A percentile compares a stretch with the other conserved stretches of the same genome.
phyloP scores from a whole-genome alignment of 2,329 filamentous ascomycete genomes.

The Neurospora sp. region DNA sequence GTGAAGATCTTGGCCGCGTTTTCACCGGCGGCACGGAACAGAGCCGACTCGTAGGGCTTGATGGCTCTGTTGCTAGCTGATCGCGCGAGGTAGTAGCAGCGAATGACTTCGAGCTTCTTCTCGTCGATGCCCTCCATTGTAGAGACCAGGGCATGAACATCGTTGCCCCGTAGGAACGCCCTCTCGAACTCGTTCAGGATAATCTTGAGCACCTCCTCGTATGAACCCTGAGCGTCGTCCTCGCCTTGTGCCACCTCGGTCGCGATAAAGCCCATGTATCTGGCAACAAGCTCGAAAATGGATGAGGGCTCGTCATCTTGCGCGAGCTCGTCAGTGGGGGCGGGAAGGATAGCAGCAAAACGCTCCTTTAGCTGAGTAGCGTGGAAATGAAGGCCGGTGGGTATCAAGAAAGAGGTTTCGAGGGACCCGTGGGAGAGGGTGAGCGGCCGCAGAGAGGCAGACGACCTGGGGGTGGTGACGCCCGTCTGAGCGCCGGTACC shows the following conservation, averaged over 20 bases:
- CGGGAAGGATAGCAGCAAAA: constrained; percentile 76
- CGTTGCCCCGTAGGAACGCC: constrained; percentile 87
- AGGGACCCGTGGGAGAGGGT: constrained; percentile 88
- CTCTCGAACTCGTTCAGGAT: constrained; percentile 94
- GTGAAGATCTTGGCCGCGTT: constrained; percentile 79
- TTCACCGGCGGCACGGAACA: constrained; percentile 80
- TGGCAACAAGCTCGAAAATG: constrained; percentile 78
- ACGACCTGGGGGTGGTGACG: constrained; percentile 91
- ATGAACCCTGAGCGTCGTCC: constrained; percentile 78
- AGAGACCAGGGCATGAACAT: constrained; percentile 84
- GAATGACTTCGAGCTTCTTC: constrained; percentile 86
- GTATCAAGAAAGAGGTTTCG: constrained; percentile 92
- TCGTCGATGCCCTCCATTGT: constrained; percentile 78
- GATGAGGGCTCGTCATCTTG: constrained; percentile 99
- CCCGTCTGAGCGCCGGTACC: constrained; percentile 82
- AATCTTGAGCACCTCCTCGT: constrained; percentile 86
- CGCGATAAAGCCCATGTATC: constrained; percentile 87
- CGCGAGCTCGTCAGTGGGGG: constrained; percentile 91
- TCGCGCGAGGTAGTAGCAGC: constrained; percentile 85
- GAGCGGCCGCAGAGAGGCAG: constrained; percentile 82
- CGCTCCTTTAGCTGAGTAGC: constrained; percentile 88
- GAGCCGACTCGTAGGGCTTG: constrained; percentile 85
- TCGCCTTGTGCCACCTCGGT: constrained; percentile 86
- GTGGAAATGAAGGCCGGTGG: constrained; percentile 91
- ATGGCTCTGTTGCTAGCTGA: constrained; percentile 76